Percentiles rank a stretch among this genome's conserved stretches.
Conservation (phyloP, 176 grass and related monocot genomes). For the Elymus sibiricus region DNA sequence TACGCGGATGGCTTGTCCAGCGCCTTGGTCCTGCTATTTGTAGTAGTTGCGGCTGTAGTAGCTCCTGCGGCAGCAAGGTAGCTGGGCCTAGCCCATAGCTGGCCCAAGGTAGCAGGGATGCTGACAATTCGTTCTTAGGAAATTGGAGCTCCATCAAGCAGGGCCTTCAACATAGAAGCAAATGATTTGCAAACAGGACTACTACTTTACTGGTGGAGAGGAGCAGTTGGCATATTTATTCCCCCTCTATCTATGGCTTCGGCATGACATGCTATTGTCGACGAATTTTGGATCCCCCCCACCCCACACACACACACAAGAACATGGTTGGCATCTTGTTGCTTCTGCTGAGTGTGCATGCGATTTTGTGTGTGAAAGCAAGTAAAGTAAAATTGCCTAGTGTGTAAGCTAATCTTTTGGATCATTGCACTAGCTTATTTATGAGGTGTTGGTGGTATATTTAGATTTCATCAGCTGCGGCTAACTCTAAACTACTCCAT, state of each 20-base stretch:
- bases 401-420: background rate
- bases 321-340: background rate
- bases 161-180: slow-evolving; percentile 49
- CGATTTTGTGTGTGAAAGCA: background rate
- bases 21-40: no score
- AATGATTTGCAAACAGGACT: background rate
- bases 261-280: background rate
- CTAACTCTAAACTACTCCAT: background rate
- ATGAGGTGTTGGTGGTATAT: background rate
- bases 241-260: no score
- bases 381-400: background rate
- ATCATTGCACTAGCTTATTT: background rate
- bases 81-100: no score
- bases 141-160: slow-evolving; percentile 84
- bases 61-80: no score
- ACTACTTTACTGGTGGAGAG: background rate
- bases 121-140: slow-evolving; percentile 98
- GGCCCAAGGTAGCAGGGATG: no score
- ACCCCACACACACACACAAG: no score
- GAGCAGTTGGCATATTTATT: background rate
- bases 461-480: background rate
- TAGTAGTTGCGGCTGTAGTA: no score
- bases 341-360: background rate
- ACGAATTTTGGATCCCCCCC: background rate
- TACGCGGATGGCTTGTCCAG: no score